phyloP scores from a whole-genome alignment of 2,329 filamentous ascomycete species.

The Pseudopyrenochaeta lycopersici region DNA sequence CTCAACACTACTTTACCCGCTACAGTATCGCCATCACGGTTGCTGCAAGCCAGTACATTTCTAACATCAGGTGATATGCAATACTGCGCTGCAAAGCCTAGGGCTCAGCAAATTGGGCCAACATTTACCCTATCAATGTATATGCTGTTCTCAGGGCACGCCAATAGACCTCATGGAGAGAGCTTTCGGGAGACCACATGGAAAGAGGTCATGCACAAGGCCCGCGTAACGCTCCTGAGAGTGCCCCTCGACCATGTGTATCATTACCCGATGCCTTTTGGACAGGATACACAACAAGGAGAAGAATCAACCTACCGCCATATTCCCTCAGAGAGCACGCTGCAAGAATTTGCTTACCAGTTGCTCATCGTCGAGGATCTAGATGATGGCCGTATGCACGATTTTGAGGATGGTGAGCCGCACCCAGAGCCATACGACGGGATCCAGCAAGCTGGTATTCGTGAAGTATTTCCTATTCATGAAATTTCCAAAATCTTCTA shows the following conservation, averaged over 20 bases:
- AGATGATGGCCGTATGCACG: constrained; percentile 74
- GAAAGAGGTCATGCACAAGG: constrained; percentile 97
- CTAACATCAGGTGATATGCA: constrained; percentile 86
- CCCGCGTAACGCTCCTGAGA: constrained; percentile 79
- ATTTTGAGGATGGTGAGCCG: constrained; percentile 67
- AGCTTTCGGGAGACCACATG: constrained; percentile 76
- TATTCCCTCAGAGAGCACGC: constrained; percentile 55
- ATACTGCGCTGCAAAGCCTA: constrained; percentile 71
- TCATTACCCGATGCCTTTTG: constrained; percentile 48
- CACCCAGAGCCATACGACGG: constrained; percentile 69
- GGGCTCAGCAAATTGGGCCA: constrained; percentile 83
- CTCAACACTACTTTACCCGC: constrained; percentile 81
- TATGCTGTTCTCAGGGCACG: constrained; percentile 90
- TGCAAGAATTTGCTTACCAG: constrained; percentile 79
- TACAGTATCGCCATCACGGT: constrained; percentile 86
- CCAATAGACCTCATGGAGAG: constrained; percentile 64
- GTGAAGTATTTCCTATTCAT: constrained; percentile 74
- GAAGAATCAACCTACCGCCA: constrained; percentile 31
- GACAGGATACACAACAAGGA: constrained; percentile 15
- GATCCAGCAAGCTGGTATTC: constrained; percentile 68
- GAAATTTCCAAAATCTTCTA: constrained; percentile 92
- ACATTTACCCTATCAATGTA: constrained; percentile 88
- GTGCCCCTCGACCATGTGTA: constrained; percentile 68
- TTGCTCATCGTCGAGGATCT: constrained; percentile 85
- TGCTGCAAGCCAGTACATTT: constrained; percentile 92